A percentile compares a stretch with the other conserved stretches of the same genome.
These are phyloP conservation scores for Ehretia macrophylla DNA, from an alignment of 257 asterid species.

Conservation along the genomic window DNA sequence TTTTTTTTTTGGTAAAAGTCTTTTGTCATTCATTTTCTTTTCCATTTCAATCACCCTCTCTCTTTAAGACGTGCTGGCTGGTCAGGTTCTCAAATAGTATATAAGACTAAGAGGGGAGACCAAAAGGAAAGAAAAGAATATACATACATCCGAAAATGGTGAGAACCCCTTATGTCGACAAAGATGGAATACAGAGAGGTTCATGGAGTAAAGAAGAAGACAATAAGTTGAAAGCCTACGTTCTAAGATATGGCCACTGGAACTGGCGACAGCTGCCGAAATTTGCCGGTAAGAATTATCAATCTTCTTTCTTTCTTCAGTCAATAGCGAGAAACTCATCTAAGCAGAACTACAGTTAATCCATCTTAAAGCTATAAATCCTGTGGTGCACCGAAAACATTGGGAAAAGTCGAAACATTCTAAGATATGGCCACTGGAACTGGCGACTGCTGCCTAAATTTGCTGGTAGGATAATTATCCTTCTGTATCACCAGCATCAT, in stretches of 20 bases:
- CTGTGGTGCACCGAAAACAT: too few species aligned
- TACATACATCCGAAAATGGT: conserved; percentile 21
- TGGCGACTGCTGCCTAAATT: too few species aligned
- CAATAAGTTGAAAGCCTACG: conserved; percentile 26
- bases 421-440: too few species aligned
- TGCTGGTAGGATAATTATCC: too few species aligned
- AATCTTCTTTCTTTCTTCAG: not conserved
- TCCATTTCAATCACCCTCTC: too few species aligned
- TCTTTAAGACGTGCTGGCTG: not conserved
- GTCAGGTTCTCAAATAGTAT: not conserved
- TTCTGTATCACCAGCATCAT: too few species aligned
- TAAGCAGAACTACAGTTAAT: too few species aligned
- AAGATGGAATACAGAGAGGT: conserved; percentile 37
- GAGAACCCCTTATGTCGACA: conserved; percentile 27
- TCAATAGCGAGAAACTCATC: too few species aligned
- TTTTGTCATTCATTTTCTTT: too few species aligned
- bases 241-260: conserved; percentile 22
- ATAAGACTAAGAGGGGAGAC: not conserved
- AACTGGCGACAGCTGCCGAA: conserved; percentile 36
- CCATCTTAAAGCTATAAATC: too few species aligned
- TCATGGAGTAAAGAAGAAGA: conserved; percentile 46
- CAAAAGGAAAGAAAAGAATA: not conserved
- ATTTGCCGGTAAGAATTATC: conserved; percentile 8
- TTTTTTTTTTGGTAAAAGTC: too few species aligned
- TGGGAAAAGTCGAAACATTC: too few species aligned